Evolutionary conservation across 2,329 filamentous ascomycete species (phyloP).

Genomic region (Fusarium concolor): DNA sequence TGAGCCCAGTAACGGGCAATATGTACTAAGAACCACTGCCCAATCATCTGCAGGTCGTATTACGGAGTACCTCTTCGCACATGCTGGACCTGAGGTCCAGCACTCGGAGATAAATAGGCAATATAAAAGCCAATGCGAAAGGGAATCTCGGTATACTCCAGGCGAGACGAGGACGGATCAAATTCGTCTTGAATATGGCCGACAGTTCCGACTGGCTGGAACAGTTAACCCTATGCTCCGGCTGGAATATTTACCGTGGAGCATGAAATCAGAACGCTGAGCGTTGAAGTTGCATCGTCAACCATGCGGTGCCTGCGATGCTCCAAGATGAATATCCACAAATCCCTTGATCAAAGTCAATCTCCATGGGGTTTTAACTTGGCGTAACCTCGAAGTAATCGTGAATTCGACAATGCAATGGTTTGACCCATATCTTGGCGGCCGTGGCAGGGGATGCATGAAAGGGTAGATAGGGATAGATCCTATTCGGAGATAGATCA

Average conservation of each 20-base stretch:
- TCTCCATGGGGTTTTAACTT: constrained; percentile 15
- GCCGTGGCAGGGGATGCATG: neutral
- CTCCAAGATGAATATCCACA: constrained; percentile 13
- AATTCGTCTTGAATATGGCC: neutral
- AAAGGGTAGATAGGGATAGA: neutral
- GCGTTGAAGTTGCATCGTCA: neutral
- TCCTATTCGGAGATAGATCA: constrained; percentile 1
- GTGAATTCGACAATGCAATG: constrained; percentile 9
- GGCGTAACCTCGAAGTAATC: neutral
- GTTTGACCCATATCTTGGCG: constrained; percentile 24
- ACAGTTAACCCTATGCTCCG: neutral
- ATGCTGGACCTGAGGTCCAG: neutral
- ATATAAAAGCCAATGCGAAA: constrained; percentile 3
- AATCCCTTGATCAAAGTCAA: constrained; percentile 4
- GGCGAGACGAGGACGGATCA: neutral
- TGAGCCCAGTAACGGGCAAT: constrained; percentile 5
- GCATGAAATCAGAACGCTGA: neutral
- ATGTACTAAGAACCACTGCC: neutral
- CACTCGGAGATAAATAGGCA: neutral
- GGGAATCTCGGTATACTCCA: constrained; percentile 6
- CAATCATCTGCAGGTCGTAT: neutral
- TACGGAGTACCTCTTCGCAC: neutral
- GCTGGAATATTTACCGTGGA: neutral
- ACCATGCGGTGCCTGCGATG: neutral
- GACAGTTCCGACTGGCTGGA: neutral